Evolutionary conservation across 108 stramenopile genomes (phyloP).

Genomic region (Fistulifera solaris): DNA sequence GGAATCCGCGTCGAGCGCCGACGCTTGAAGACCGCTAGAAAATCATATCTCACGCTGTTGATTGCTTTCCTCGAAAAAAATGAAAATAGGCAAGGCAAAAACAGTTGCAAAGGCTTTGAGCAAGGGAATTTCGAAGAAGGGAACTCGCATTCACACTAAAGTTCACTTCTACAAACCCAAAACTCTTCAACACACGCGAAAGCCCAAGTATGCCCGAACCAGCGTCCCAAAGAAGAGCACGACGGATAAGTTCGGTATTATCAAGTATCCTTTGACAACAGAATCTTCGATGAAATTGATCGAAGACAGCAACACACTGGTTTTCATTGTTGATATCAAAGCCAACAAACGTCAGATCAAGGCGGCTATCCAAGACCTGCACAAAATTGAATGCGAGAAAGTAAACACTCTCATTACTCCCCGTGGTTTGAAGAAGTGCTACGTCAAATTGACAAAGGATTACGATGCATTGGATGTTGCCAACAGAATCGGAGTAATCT

Average conservation of each 20-base stretch:
- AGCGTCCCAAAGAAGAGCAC: constrained; percentile 72
- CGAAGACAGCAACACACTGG: constrained; percentile 99
- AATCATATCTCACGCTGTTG: too few species aligned
- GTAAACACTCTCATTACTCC: constrained; percentile 99
- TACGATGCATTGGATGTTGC: constrained; percentile 99
- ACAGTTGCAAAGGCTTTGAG: constrained; percentile 84
- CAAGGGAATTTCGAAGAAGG: constrained; percentile 91
- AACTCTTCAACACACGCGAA: constrained; percentile 78
- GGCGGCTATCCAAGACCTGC: constrained; percentile 93
- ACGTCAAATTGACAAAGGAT: constrained; percentile 95
- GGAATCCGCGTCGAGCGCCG: too few species aligned
- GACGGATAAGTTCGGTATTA: constrained; percentile 79
- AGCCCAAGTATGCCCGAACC: constrained; percentile 83
- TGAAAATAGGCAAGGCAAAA: constrained; percentile 51
- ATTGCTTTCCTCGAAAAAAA: too few species aligned
- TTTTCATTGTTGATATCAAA: constrained; percentile 98
- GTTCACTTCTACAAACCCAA: constrained; percentile 98
- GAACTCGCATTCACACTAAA: constrained; percentile 95
- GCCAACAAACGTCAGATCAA: constrained; percentile 99
- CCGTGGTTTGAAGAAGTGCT: constrained; percentile 98
- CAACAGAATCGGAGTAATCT: constrained; percentile 99
- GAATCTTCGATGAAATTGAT: constrained; percentile 99
- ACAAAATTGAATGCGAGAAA: constrained; percentile 95
- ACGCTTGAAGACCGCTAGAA: too few species aligned
- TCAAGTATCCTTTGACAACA: constrained; percentile 98